Base-by-base conservation (phyloP, 2,329 filamentous ascomycete genomes). In the Aspergillus brasiliensis region DNA sequence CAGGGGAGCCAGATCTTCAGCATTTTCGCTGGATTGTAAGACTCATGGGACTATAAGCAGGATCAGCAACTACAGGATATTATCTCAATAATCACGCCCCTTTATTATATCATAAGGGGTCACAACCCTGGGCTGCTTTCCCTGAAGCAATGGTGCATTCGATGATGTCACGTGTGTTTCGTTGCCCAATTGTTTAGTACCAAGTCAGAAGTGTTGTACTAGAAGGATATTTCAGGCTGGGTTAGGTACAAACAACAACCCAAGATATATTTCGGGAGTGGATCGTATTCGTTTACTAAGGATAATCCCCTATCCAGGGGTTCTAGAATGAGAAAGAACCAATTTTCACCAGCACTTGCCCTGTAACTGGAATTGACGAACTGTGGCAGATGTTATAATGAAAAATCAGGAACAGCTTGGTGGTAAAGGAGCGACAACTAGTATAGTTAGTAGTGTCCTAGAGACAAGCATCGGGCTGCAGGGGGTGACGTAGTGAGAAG, bases 401-500 rank as follows among this genome's bases (percentile, higher is more conserved):
- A 8, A 13, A 15, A 44, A 44, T 44, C 40, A 4, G 10, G 40
- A 44, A 3, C 17, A 10, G 40, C 40, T 44, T 5, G 40, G 4
- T 34, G 31, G 31, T 34, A 17, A 21, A 21, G 40, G 15, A 21
- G 40, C 0, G 8, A 19, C 38, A n/a, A n/a, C n/a, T n/a, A n/a
- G n/a, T n/a, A n/a, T 42, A 42, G n/a, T 19, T 19, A 19, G 1
- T 34, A 15, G 28, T 31, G n/a, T 31, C 3, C 2, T 34, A 31
- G 11, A 11, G 28, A 34, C 28, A 34, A 34, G 28, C 28, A 13
- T 34, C 13, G 28, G 49, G 17, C 49, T 52, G 34, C 49, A 52
- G 49, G 21, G 31, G 28, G 49, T 52, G 49, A 52, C 49, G 49
- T 53, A 42, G 51, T 53, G 38, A 46, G 51, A n/a, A 28, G 1